A percentile compares a stretch with the other conserved stretches of the same genome.
Evolutionary conservation across 2,329 filamentous ascomycete species (phyloP).

Genomic region (Colletotrichum sp.): DNA sequence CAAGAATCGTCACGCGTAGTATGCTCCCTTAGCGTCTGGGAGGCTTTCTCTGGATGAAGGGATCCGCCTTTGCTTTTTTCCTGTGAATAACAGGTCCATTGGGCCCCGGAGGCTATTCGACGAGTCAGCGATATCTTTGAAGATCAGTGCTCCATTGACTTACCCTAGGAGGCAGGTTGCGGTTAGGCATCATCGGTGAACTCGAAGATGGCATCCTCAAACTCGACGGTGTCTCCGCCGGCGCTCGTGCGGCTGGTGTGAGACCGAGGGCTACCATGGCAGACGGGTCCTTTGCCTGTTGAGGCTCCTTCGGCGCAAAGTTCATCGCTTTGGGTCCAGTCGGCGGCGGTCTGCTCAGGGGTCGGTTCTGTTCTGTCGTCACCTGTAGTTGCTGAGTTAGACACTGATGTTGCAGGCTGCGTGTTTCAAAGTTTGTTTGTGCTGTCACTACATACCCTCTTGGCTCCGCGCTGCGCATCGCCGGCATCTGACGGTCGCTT

Average conservation of each 20-base stretch:
- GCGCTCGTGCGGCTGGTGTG: slow-evolving; percentile 47
- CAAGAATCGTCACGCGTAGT: slow-evolving; percentile 5
- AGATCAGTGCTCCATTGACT: background rate
- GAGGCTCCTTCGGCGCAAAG: slow-evolving; percentile 20
- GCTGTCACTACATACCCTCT: slow-evolving; percentile 41
- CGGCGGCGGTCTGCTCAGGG: slow-evolving; percentile 17
- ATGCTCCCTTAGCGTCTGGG: slow-evolving; percentile 17
- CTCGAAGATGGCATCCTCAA: slow-evolving; percentile 14
- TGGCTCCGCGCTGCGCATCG: slow-evolving; percentile 36
- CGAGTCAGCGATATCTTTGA: background rate
- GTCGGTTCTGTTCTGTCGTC: slow-evolving; percentile 16
- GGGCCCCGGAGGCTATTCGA: background rate
- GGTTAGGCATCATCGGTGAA: background rate
- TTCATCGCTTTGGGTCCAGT: slow-evolving; percentile 17
- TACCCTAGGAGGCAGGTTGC: slow-evolving; percentile 9
- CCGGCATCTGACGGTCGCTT: slow-evolving; percentile 48
- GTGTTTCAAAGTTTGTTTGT: background rate
- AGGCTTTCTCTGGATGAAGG: slow-evolving; percentile 46
- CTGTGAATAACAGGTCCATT: slow-evolving; percentile 26
- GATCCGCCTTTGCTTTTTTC: slow-evolving; percentile 47
- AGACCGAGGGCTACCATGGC: slow-evolving; percentile 57
- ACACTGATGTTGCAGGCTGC: background rate
- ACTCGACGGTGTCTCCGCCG: slow-evolving; percentile 25
- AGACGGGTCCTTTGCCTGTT: slow-evolving; percentile 47
- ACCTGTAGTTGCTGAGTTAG: slow-evolving; percentile 15